Percentiles rank a stretch among this genome's conserved stretches.
These are phyloP conservation scores for Plasmodium reichenowi DNA, from an alignment of 169 alveolate genomes.

Conservation along the genomic window DNA sequence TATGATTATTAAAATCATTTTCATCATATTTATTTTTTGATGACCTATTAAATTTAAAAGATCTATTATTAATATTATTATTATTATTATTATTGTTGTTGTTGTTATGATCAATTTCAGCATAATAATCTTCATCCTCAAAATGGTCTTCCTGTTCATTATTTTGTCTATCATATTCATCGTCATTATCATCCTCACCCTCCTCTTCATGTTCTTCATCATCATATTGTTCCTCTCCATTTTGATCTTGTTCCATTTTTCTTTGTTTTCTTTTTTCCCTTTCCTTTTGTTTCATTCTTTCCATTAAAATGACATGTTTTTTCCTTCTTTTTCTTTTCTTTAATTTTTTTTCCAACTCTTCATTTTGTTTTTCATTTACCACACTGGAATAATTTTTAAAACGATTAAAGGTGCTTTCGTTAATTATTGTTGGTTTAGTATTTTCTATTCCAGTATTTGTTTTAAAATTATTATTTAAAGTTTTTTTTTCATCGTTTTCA, in stretches of 20 bases:
- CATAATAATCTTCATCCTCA: too few relatives aligned
- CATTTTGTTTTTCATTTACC: slow-evolving; percentile 73
- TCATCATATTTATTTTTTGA: slow-evolving; percentile 25
- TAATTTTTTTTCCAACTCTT: slow-evolving; percentile 66
- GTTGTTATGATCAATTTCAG: too few relatives aligned
- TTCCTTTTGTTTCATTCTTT: slow-evolving; percentile 36
- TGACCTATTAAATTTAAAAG: slow-evolving; percentile 40
- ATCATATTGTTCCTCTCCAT: slow-evolving; percentile 31
- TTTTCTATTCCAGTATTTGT: slow-evolving; percentile 23
- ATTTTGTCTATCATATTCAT: slow-evolving; percentile 4
- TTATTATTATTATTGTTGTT: slow-evolving; percentile 1
- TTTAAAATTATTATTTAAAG: slow-evolving; percentile 7
- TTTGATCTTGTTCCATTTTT: slow-evolving; percentile 34
- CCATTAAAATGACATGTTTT: slow-evolving; percentile 71
- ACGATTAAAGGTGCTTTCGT: slow-evolving; percentile 25
- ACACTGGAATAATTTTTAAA: slow-evolving; percentile 75
- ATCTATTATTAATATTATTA: slow-evolving; percentile 20
- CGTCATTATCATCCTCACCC: slow-evolving; percentile 9
- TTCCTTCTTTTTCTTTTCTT: slow-evolving; percentile 57
- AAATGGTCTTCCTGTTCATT: too few relatives aligned
- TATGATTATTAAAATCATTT: slow-evolving; percentile 3
- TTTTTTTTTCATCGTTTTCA: slow-evolving; percentile 21
- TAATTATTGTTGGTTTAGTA: slow-evolving; percentile 13
- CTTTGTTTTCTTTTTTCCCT: slow-evolving; percentile 49
- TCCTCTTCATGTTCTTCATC: slow-evolving; percentile 20